These are phyloP conservation scores for Populus pruinosa DNA, from an alignment of 345 rosid genomes.

Conservation along the genomic window DNA sequence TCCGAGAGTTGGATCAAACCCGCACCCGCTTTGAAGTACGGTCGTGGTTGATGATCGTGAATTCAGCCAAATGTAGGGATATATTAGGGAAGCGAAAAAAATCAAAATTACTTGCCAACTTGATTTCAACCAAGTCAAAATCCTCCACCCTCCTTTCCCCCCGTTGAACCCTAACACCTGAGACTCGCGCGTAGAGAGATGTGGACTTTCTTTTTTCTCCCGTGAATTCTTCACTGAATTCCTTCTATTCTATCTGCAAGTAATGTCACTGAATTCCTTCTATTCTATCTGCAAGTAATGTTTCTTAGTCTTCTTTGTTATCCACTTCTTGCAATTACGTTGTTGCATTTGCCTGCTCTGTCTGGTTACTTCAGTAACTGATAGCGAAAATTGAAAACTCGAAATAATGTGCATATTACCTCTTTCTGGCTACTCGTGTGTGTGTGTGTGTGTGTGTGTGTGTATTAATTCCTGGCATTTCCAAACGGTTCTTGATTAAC, in stretches of 20 bases:
- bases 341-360: background rate
- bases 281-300: constrained; percentile 11
- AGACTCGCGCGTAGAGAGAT: constrained; percentile 3
- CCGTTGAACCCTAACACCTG: constrained; percentile 23
- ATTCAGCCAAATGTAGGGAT: background rate
- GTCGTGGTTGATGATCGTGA: background rate
- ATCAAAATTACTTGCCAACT: background rate
- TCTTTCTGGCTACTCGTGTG: background rate
- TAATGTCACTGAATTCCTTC: background rate
- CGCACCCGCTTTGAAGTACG: background rate
- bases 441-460: background rate
- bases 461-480: background rate
- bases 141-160: background rate
- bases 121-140: background rate
- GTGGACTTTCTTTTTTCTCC: background rate
- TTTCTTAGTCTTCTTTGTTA: background rate
- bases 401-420: background rate
- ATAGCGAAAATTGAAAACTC: background rate
- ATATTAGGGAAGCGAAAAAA: background rate
- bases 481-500: background rate
- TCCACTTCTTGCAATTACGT: background rate
- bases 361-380: background rate
- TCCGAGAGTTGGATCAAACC: too few species aligned
- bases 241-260: constrained; percentile 6
- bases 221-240: background rate